A percentile compares a stretch with the other conserved stretches of the same genome.
Conservation (phyloP, 768 basidiomycete genomes). For the Cantharellus anzutake region DNA sequence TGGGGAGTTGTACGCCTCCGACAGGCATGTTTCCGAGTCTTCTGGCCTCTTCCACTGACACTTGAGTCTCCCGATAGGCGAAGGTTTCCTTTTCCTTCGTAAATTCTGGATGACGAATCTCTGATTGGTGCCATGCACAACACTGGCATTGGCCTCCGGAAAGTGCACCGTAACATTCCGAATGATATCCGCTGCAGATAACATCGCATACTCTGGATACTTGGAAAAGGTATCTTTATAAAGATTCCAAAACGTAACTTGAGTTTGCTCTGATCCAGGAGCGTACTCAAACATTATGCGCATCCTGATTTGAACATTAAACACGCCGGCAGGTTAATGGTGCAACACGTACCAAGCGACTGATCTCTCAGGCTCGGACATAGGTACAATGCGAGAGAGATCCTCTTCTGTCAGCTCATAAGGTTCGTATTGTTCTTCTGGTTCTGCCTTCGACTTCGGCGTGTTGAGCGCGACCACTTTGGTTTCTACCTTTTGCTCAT, state of each 20-base stretch:
- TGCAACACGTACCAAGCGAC: constrained; percentile 46
- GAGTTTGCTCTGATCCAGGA: constrained; percentile 64
- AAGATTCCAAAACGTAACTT: constrained; percentile 89
- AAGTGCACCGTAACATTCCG: constrained; percentile 79
- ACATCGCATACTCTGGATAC: constrained; percentile 28
- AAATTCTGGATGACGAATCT: constrained; percentile 83
- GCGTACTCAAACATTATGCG: constrained; percentile 65
- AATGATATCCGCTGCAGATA: constrained; percentile 83
- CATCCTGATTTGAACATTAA: constrained; percentile 43
- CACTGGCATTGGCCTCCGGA: constrained; percentile 74
- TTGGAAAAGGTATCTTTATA: constrained; percentile 72
- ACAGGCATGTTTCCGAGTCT: constrained; percentile 35
- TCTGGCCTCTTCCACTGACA: constrained; percentile 40
- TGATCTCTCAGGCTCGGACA: constrained; percentile 60
- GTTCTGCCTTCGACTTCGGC: constrained; percentile 26
- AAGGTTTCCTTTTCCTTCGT: constrained; percentile 36
- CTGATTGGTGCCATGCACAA: constrained; percentile 43
- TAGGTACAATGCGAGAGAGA: constrained; percentile 33
- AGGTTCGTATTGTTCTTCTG: constrained; percentile 1
- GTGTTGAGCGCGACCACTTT: constrained; percentile 36
- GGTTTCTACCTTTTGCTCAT: constrained; percentile 56
- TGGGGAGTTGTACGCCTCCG: constrained; percentile 24
- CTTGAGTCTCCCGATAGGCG: constrained; percentile 39
- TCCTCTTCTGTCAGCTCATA: constrained; percentile 60
- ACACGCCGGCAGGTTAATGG: background rate